Conservation (phyloP, 306 rosid species). For the Hippophae tibetana region DNA sequence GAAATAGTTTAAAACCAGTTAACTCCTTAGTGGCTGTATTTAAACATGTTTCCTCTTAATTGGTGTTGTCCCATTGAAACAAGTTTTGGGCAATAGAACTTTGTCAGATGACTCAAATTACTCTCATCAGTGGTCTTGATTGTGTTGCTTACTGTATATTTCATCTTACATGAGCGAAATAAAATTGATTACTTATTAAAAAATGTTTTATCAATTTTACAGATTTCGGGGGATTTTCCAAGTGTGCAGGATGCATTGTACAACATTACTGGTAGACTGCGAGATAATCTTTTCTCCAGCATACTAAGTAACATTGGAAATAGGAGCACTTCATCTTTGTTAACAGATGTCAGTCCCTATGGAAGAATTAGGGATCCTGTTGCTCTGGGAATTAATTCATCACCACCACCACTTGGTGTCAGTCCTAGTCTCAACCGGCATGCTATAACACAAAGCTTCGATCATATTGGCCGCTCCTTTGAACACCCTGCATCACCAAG, state of each 20-base stretch:
- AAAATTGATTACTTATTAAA: no score
- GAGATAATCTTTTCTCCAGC: slow-evolving; percentile 66
- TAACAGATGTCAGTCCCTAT: slow-evolving; percentile 53
- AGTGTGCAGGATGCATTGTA: slow-evolving; percentile 93
- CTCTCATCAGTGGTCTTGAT: no score
- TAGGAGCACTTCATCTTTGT: slow-evolving; percentile 40
- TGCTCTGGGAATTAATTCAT: slow-evolving; percentile 34
- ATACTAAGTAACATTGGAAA: slow-evolving; percentile 47
- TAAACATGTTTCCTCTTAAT: no score
- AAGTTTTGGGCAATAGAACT: no score
- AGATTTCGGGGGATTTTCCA: slow-evolving; percentile 83
- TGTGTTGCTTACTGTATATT: no score
- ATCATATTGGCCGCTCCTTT: slow-evolving; percentile 44
- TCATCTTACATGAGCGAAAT: no score
- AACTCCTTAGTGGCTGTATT: no score
- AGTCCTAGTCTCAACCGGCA: slow-evolving; percentile 40
- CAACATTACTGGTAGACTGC: slow-evolving; percentile 80
- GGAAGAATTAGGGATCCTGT: slow-evolving; percentile 48
- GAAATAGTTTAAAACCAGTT: no score
- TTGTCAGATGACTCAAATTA: no score
- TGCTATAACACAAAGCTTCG: slow-evolving; percentile 45
- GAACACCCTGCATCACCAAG: slow-evolving; percentile 68
- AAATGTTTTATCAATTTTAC: slow-evolving; percentile 3
- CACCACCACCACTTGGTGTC: slow-evolving; percentile 28
- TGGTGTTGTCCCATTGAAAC: no score